Evolutionary conservation across 2,329 filamentous ascomycete species (phyloP), one percentile per base, ranked within the genome.

Genomic region (Monilinia fructigena): DNA sequence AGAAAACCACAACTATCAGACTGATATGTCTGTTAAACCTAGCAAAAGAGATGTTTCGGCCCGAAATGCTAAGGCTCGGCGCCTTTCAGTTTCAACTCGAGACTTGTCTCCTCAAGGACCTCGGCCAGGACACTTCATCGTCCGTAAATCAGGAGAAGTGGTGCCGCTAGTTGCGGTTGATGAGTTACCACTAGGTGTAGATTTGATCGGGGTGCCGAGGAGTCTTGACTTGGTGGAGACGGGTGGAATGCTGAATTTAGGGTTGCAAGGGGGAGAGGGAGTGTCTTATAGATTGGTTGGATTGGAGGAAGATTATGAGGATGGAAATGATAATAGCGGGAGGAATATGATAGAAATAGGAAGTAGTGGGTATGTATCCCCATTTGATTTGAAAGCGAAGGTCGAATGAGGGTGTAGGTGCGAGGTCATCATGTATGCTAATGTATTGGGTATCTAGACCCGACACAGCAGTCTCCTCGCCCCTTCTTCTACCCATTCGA

Each of bases 141-240:
- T 82, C 67, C 79, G 82, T 1, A 80, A 79, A 7, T 74, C 72
- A 2, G 70, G 73, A 1, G 74, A 77, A n/a, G 77, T 82, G 4
- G 82, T 86, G 1, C 84, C 84, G 8, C 78, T 86, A n/a, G 77
- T 86, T n/a, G 79, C 83, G 0, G 74, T 80, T 16, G 83, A 86
- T 72, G 78, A 85, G 68, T 78, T 86, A 0, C 83, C 83, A 0
- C 72, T 75, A 1, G 81, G 65, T 26, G 66, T 71, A 8, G 61
- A 72, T 18, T 48, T 75, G 7, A 40, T 69, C 18, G 80, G 79
- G 31, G 75, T 82, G 3, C 81, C 82, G 3, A 80, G 73, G 16
- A 64, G 66, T 10, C 55, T 75, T 12, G 69, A 70, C 53, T 55
- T 75, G 2, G 67, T 72, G 50, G 69, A 70, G 12, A 73, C 73